Evolutionary conservation across 2,329 filamentous ascomycete genomes (phyloP), one percentile per base, ranked within the genome.

Genomic region (Daldinia sp.): DNA sequence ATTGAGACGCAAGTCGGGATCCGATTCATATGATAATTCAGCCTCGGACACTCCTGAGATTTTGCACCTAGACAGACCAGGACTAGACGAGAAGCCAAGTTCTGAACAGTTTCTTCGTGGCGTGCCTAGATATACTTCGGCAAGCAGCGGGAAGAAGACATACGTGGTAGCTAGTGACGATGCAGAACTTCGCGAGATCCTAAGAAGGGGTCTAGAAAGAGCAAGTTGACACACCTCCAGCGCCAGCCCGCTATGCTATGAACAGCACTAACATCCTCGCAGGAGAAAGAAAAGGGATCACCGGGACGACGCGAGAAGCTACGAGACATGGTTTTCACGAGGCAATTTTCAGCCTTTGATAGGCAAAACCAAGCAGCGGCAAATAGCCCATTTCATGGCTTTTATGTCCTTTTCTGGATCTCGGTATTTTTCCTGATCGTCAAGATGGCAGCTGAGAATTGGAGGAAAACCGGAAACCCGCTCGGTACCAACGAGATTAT

Each of bases 351-450:
- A 5, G 86, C 90, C 0, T 94, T 94, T 77, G 92, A 94, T 78
- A 85, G 90, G 10, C 89, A 92, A 71, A 94, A 93, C 74, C 84
- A 86, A 4, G 81, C 82, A 0, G 87, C 88, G 1, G 85, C 87
- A 3, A 88, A 90, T 54, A 93, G 89, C 46, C 89, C 90, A 0
- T 94, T 94, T 74, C 88, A 92, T 76, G 92, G 92, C 33, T 94
- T 94, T 81, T 94, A 92, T 75, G 92, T 90, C 0, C 82, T 95
- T 0, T 93, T 93, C 78, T 94, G 92, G 92, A 85, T 93, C 53
- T 85, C 86, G 7, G 88, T 93, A 69, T 85, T 86, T 6, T 77
- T 94, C 48, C 85, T 91, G 72, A 86, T 93, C 65, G 74, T 91
- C 37, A 89, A 89, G 75, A 88, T 92, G 54, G 90, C 86, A 0